Evolutionary conservation across 495 filamentous ascomycete species (phyloP), one percentile per base, ranked within the genome.

Genomic region (Daldinia loculata): DNA sequence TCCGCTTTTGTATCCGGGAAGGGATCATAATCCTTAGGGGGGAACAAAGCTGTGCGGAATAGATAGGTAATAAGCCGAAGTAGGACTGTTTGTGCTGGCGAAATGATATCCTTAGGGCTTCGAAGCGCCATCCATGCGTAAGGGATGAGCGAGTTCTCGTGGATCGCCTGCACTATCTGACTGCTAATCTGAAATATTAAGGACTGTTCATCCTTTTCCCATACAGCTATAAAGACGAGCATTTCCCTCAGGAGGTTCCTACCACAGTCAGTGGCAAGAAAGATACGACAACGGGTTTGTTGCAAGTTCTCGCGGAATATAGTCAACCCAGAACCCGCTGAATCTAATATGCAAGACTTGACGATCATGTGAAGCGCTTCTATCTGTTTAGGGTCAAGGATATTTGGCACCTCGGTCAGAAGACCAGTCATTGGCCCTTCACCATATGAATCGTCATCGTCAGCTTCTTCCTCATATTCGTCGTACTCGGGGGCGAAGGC

Each of bases 121-220:
- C 91, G 87, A 63, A 98, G 90, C n/a, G 92, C 89, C 64, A 92
- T 90, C 84, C 95, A 98, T 1, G 94, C 90, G 74, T 91, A 94
- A 1, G 93, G 94, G 79, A 98, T 91, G 17, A 98, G 84, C 9
- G 92, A 92, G 71, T 93, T 95, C 63, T 91, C 87, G 50, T 97
- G 88, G 41, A 97, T 92, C 0, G 93, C 92, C 74, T 97, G 92
- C 82, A 98, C 93, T 64, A 98, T 97, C 78, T 96, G 93, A 11
- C 93, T 91, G 81, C 95, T 98, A 78, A 97, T 90, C 79, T 95
- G 93, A 83, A 96, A 97, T 72, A 97, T 97, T 12, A 95, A 85
- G 69, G 95, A 92, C 45, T 94, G 90, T 72, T 98, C 94, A 14
- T 89, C 90, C 64, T 97, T 89, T 75, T 98, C 94, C 94, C 94